Evolutionary conservation across 495 filamentous ascomycete species (phyloP).

Genomic region (Lophiostoma macrostomum): DNA sequence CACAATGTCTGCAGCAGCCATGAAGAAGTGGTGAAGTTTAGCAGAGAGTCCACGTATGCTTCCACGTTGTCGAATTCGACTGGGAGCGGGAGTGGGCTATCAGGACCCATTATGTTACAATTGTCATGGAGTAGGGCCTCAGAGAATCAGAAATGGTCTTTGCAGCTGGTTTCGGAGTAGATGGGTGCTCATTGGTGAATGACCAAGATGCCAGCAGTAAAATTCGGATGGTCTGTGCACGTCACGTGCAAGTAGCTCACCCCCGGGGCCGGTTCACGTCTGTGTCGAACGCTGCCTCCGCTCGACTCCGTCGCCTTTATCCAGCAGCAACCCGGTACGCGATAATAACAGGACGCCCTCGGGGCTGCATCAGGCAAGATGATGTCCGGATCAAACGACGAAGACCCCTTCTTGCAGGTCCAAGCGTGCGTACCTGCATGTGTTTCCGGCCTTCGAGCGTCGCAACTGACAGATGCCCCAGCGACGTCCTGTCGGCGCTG

Average conservation of each 20-base stretch:
- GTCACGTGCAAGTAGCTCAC: background rate
- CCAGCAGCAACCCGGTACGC: slow-evolving; percentile 7
- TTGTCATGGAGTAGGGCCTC: too few species aligned
- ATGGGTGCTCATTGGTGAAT: too few species aligned
- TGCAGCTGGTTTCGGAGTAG: too few species aligned
- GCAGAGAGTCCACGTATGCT: slow-evolving; percentile 72
- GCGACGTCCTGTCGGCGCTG: slow-evolving; percentile 79
- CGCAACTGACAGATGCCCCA: slow-evolving; percentile 24
- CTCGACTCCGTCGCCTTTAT: too few species aligned
- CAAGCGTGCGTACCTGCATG: slow-evolving; percentile 36
- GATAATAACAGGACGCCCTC: slow-evolving; percentile 8
- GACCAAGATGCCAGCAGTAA: background rate
- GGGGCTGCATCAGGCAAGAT: slow-evolving; percentile 17
- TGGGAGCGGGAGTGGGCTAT: slow-evolving; percentile 56
- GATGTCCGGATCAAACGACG: slow-evolving; percentile 27
- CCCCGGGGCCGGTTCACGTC: background rate
- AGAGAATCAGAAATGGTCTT: too few species aligned
- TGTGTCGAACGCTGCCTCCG: too few species aligned
- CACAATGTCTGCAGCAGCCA: slow-evolving; percentile 82
- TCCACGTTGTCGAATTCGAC: slow-evolving; percentile 58
- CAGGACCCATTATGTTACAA: slow-evolving; percentile 55
- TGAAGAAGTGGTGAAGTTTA: slow-evolving; percentile 70
- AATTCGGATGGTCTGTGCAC: background rate
- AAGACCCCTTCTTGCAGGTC: slow-evolving; percentile 35
- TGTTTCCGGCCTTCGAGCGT: background rate